phyloP scores from a whole-genome alignment of 257 asterid species.

The Ajuga chamaepitys region DNA sequence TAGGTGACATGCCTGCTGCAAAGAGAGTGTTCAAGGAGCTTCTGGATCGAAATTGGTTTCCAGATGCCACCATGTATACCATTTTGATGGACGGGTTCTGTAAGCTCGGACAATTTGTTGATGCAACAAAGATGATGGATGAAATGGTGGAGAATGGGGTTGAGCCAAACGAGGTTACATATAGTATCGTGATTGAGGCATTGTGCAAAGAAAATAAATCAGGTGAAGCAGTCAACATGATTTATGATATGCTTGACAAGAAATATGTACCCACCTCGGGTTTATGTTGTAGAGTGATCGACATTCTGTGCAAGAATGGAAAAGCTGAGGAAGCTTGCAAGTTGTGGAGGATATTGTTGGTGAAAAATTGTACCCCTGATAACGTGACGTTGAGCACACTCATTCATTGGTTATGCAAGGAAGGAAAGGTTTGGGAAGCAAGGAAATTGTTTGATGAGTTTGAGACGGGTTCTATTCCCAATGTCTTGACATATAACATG shows the following conservation, averaged over 20 bases:
- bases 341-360: slow-evolving; percentile 61
- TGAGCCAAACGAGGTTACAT: slow-evolving; percentile 80
- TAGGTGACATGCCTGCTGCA: slow-evolving; percentile 64
- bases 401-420: slow-evolving; percentile 78
- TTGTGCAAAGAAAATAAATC: slow-evolving; percentile 69
- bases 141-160: slow-evolving; percentile 85
- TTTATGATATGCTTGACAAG: slow-evolving; percentile 75
- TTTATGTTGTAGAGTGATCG: slow-evolving; percentile 73
- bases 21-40: slow-evolving; percentile 63
- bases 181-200: slow-evolving; percentile 76
- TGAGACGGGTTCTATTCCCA: slow-evolving; percentile 67
- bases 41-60: slow-evolving; percentile 70
- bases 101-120: slow-evolving; percentile 54
- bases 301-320: slow-evolving; percentile 63
- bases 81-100: slow-evolving; percentile 87
- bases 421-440: slow-evolving; percentile 67
- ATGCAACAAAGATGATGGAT: slow-evolving; percentile 86
- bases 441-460: slow-evolving; percentile 74
- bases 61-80: slow-evolving; percentile 80
- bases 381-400: slow-evolving; percentile 64
- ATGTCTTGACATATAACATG: slow-evolving; percentile 64
- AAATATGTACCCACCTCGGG: slow-evolving; percentile 58
- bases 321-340: slow-evolving; percentile 67
- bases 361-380: slow-evolving; percentile 79
- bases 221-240: slow-evolving; percentile 68